Conservation (phyloP, 1,139 yeast genomes). For the Pichiaceae sp. region DNA sequence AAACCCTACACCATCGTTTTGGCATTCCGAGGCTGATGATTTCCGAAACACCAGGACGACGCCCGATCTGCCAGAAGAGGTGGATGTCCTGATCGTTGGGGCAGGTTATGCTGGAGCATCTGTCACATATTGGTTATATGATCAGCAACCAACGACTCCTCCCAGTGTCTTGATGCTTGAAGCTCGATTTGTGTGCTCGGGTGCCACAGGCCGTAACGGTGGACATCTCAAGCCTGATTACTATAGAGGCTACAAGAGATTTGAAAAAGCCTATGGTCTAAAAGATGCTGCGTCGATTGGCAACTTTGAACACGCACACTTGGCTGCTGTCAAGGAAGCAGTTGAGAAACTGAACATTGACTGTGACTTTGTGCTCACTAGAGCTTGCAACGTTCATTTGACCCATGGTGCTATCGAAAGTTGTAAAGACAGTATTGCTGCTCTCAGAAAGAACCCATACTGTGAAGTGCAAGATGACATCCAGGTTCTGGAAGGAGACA, state of each 20-base stretch:
- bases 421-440: conserved; percentile 8
- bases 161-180: conserved; percentile 24
- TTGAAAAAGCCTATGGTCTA: conserved; percentile 18
- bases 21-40: conserved; percentile 17
- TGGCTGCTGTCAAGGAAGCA: conserved; percentile 15
- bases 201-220: conserved; percentile 41
- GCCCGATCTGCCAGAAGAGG: conserved; percentile 15
- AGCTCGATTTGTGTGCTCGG: conserved; percentile 33
- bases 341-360: conserved; percentile 26
- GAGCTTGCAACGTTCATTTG: conserved; percentile 28
- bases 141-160: conserved; percentile 12
- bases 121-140: conserved; percentile 24
- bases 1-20: conserved; percentile 15
- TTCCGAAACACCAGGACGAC: conserved; percentile 14
- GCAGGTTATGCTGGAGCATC: conserved; percentile 34
- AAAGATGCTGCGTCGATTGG: conserved; percentile 26
- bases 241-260: conserved; percentile 20
- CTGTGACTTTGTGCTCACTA: conserved; percentile 27
- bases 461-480: conserved; percentile 12
- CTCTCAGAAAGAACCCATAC: conserved; percentile 17
- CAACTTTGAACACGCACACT: conserved; percentile 26
- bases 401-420: conserved; percentile 10
- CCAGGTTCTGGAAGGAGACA: conserved; percentile 15
- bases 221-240: conserved; percentile 36
- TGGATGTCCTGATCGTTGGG: conserved; percentile 30